Base-by-base conservation (phyloP, 257 asterid genomes). In the Orobanche coerulescens region DNA sequence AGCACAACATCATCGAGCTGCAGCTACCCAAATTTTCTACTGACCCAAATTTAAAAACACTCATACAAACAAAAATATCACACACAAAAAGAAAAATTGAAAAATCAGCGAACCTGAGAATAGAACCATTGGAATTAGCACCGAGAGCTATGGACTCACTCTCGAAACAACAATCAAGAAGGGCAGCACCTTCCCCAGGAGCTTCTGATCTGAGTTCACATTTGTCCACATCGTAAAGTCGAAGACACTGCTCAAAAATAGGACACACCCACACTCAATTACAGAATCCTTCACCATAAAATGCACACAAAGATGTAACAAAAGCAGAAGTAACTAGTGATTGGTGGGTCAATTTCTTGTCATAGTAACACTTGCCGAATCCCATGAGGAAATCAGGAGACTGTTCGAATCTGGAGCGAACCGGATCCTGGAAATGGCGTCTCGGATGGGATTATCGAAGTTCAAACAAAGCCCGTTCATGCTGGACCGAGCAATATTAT, bases 351-450 rank as follows among this genome's bases (percentile, higher is more conserved):
- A 33, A 25, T 10, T 22, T 20, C n/a, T n/a, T 62, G 61, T 4
- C 5, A 10, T 14, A 4, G 51, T 7, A 49, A 19, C 52, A 65
- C 84, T 80, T 73, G 81, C 98, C 49, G 86, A 77, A 69, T 91
- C 98, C 98, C 95, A 91, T 0, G 95, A 85, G 39, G 98, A 78
- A 71, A 91, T 73, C 13, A 85, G 82, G 64, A 88, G 87, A 65
- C 82, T 84, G 81, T 85, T 84, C 49, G 95, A 77, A 24, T 0
- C 8, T 12, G 93, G 85, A 64, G 95, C 88, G 59, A 91, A 91
- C 6, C 92, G 93, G 49, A 91, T 70, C 76, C 94, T 78, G 39
- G 98, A 80, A 79, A 91, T 75, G 65, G 95, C 82, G 60, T 85
- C 95, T 15, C 67, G 68, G 49, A 91, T 76, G 22, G 92, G 96